Evolutionary conservation across 495 filamentous ascomycete genomes (phyloP).

Genomic region (Neurospora cerealis): DNA sequence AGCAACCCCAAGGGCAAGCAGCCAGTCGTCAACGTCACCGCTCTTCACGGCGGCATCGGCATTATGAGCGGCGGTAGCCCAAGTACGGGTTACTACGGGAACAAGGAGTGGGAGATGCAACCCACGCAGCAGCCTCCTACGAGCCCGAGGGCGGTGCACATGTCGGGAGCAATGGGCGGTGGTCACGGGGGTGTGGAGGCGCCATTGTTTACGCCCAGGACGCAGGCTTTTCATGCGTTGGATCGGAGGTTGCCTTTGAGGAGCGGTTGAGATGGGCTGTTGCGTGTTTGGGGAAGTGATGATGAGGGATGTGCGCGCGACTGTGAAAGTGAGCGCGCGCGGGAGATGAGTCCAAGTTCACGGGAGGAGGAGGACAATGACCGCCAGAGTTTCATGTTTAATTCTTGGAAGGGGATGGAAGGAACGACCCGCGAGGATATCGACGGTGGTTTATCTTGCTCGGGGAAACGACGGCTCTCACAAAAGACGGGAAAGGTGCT

Average conservation of each 20-base stretch:
- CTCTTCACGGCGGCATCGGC: background rate
- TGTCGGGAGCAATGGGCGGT: constrained; percentile 3
- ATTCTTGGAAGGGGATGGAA: background rate
- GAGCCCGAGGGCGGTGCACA: background rate
- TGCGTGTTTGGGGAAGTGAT: background rate
- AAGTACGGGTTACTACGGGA: constrained; percentile 1
- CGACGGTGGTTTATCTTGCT: background rate
- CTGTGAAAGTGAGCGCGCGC: background rate
- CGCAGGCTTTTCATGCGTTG: constrained; percentile 44
- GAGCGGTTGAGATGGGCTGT: background rate
- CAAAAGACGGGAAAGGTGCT: background rate
- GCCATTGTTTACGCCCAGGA: constrained; percentile 41
- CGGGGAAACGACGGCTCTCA: background rate
- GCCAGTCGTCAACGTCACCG: background rate
- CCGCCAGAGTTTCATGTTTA: background rate
- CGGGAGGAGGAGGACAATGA: background rate
- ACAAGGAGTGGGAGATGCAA: constrained; percentile 37
- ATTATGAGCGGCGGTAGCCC: constrained; percentile 4
- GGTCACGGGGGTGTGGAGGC: background rate
- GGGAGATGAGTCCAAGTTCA: background rate
- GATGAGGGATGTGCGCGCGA: background rate
- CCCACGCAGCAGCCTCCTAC: constrained; percentile 10
- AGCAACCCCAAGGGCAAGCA: constrained; percentile 3
- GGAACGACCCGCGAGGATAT: background rate
- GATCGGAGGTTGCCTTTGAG: constrained; percentile 35